Evolutionary conservation across 352 stramenopile genomes (phyloP), one percentile per base, ranked within the genome.

Genomic region (Thalassiosira ordinaria): DNA sequence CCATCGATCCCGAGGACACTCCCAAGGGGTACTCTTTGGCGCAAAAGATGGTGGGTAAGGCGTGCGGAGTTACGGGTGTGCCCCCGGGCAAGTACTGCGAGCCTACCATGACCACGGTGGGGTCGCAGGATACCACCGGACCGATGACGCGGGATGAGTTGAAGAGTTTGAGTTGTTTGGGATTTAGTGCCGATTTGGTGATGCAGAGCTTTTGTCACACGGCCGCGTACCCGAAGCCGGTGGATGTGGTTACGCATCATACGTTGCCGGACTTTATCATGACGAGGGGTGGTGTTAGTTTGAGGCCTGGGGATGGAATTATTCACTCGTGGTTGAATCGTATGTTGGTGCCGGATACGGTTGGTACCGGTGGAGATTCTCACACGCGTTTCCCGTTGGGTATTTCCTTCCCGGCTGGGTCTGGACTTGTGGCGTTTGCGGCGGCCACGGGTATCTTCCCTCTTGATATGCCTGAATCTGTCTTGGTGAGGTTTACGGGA

Each of bases 191-290:
- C 31, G 93, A 96, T 80, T 78, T 96, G 14, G 93, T 96, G n/a
- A 96, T 96, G 93, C 93, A 96, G 74, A 91, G 75, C 18, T 96
- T 96, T 76, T 96, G 93, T 77, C 93, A 96, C 81, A 96, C 93
- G 1, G 93, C 93, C 8, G 93, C 93, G 6, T 96, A 96, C 74
- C 93, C 93, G 41, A 96, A 96, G 66, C 91, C 93, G 37, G 93
- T 96, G 6, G 91, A 96, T 80, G 91, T 96, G 1, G 88, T 95
- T 33, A 96, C 90, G 27, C 93, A 96, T 80, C 90, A 95, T 72
- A 95, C 93, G 2, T 81, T 96, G 27, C 93, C 93, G 8, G 93
- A 96, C 72, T 96, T 96, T 79, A 96, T 96, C 81, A 83, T 87
- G 47, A 96, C 83, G 18, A 82, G 93, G 44, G 93, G 91, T 46